phyloP scores from a whole-genome alignment of 306 rosid genomes.

The Alnus rubra region DNA sequence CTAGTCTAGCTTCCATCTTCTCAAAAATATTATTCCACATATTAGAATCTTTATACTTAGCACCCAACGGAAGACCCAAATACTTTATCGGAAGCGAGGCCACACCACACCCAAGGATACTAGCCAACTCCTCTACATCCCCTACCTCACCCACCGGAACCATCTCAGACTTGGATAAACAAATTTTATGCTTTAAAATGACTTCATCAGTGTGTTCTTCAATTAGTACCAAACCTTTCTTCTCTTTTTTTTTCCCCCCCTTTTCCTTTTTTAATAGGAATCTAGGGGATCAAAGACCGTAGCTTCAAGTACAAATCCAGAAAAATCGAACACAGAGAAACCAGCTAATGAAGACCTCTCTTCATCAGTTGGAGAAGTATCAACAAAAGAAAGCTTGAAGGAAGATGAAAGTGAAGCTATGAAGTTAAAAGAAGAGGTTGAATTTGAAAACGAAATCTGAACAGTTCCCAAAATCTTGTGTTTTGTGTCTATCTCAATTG shows the following conservation, averaged over 20 bases:
- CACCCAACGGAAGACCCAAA: too few relatives aligned
- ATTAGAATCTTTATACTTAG: too few relatives aligned
- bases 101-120: too few relatives aligned
- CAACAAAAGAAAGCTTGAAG: conserved; percentile 13
- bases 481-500: background rate
- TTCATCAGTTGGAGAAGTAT: background rate
- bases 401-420: conserved; percentile 3
- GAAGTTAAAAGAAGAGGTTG: conserved; percentile 28
- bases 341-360: conserved; percentile 22
- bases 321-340: conserved; percentile 16
- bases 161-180: too few relatives aligned
- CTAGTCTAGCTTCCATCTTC: too few relatives aligned
- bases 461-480: conserved; percentile 2
- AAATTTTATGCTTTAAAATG: too few relatives aligned
- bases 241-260: conserved; percentile 11
- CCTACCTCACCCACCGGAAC: too few relatives aligned
- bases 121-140: too few relatives aligned
- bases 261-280: conserved; percentile 4
- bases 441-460: background rate
- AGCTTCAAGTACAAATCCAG: conserved; percentile 14
- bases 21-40: too few relatives aligned
- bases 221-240: background rate
- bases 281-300: background rate
- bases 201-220: too few relatives aligned
- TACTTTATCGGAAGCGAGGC: too few relatives aligned